Conservation (phyloP, 768 basidiomycete species). For the Fomitopsis serialis region DNA sequence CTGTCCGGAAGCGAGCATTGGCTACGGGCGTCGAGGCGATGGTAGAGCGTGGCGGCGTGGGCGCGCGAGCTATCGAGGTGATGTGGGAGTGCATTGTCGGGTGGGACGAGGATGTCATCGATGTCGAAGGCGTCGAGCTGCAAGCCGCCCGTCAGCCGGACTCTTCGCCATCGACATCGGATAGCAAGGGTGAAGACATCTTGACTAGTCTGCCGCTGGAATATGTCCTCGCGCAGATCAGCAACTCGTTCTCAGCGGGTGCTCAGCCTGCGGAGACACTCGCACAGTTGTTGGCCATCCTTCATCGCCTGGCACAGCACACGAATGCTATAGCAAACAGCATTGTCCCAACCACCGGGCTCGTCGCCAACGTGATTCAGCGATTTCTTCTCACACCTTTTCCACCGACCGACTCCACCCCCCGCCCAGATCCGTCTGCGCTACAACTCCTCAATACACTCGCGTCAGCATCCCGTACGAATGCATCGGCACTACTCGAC, state of each 20-base stretch:
- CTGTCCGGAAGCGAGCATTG: constrained; percentile 57
- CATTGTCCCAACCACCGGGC: constrained; percentile 45
- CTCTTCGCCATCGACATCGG: constrained; percentile 16
- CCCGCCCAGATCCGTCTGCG: constrained; percentile 40
- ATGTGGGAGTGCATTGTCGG: constrained; percentile 69
- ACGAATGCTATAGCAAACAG: constrained; percentile 45
- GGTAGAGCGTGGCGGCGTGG: constrained; percentile 59
- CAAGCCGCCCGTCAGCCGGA: constrained; percentile 9
- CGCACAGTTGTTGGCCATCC: constrained; percentile 49
- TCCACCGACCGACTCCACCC: constrained; percentile 28
- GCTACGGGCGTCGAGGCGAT: constrained; percentile 65
- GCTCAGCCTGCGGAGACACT: constrained; percentile 45
- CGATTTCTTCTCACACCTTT: constrained; percentile 55
- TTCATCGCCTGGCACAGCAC: constrained; percentile 58
- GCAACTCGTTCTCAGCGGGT: constrained; percentile 32
- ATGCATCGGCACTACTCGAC: constrained; percentile 52
- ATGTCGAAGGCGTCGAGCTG: constrained; percentile 44
- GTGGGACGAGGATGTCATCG: constrained; percentile 42
- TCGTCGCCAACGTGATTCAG: constrained; percentile 47
- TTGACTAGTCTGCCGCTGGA: constrained; percentile 34
- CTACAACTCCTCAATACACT: constrained; percentile 54
- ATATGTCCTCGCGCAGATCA: constrained; percentile 48
- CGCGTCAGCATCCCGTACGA: constrained; percentile 59
- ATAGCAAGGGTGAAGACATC: constrained; percentile 18
- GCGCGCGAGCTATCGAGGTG: constrained; percentile 62